Conservation (phyloP, 441 rosid genomes). For the Viola pubescens region DNA sequence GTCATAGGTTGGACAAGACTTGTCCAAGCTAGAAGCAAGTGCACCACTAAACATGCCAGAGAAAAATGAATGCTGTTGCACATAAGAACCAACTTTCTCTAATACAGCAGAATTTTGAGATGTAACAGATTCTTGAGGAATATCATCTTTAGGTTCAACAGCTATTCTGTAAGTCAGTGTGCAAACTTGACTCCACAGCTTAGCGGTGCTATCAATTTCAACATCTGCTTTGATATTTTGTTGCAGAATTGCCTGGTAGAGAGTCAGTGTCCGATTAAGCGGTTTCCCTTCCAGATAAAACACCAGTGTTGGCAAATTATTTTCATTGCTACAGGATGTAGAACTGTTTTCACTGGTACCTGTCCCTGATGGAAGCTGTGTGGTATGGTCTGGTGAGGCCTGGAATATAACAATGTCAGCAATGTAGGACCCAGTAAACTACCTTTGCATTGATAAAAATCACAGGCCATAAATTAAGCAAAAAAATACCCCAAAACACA, state of each 20-base stretch:
- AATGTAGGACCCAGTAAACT: conserved; percentile 16
- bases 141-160: conserved; percentile 22
- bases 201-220: conserved; percentile 39
- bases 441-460: conserved; percentile 6
- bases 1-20: conserved; percentile 52
- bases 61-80: conserved; percentile 37
- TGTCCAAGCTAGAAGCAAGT: conserved; percentile 50
- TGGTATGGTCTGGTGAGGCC: conserved; percentile 38
- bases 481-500: not conserved
- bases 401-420: conserved; percentile 21
- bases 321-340: conserved; percentile 31
- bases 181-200: conserved; percentile 61
- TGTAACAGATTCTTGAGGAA: conserved; percentile 22
- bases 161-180: conserved; percentile 55
- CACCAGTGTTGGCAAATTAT: conserved; percentile 36
- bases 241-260: conserved; percentile 83
- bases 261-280: conserved; percentile 47
- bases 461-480: conserved; percentile 3
- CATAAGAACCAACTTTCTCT: conserved; percentile 20
- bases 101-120: conserved; percentile 20
- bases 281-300: conserved; percentile 67
- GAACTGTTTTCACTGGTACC: conserved; percentile 19
- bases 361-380: conserved; percentile 24
- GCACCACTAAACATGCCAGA: conserved; percentile 44
- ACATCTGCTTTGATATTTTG: conserved; percentile 50